Evolutionary conservation across 768 basidiomycete genomes (phyloP).

Genomic region (Lactifluus volemus): DNA sequence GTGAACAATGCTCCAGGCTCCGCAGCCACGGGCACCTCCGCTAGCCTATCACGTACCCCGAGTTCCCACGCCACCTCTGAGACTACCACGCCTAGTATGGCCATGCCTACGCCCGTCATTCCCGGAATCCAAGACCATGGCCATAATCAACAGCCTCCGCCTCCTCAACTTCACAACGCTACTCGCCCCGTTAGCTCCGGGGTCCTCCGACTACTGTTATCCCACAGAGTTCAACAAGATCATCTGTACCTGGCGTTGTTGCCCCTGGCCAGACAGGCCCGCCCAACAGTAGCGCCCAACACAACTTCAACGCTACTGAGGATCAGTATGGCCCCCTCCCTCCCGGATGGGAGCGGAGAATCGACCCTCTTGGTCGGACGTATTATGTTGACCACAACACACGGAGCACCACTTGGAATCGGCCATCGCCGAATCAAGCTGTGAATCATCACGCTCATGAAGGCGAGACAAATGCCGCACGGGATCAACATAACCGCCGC

Average conservation of each 20-base stretch:
- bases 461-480: constrained; percentile 74
- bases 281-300: constrained; percentile 34
- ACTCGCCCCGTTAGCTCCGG: constrained; percentile 33
- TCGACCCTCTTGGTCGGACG: constrained; percentile 90
- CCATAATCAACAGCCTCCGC: constrained; percentile 22
- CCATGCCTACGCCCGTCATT: constrained; percentile 29
- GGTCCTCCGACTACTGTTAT: constrained; percentile 21
- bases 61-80: constrained; percentile 60
- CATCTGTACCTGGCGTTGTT: constrained; percentile 31
- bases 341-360: constrained; percentile 91
- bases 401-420: constrained; percentile 94
- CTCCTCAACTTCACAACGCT: constrained; percentile 21
- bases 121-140: constrained; percentile 27
- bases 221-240: constrained; percentile 19
- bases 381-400: constrained; percentile 99
- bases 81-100: constrained; percentile 19
- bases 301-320: constrained; percentile 88
- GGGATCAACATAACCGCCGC: constrained; percentile 78
- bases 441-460: constrained; percentile 65
- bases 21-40: constrained; percentile 24
- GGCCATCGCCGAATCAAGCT: constrained; percentile 71
- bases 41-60: constrained; percentile 50
- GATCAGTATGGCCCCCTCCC: constrained; percentile 93
- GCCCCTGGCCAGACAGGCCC: constrained; percentile 24
- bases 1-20: constrained; percentile 40